A percentile compares a stretch with the other conserved stretches of the same genome.
These are phyloP conservation scores for Lentinula lateritia DNA, from an alignment of 768 basidiomycete genomes.

Conservation along the genomic window DNA sequence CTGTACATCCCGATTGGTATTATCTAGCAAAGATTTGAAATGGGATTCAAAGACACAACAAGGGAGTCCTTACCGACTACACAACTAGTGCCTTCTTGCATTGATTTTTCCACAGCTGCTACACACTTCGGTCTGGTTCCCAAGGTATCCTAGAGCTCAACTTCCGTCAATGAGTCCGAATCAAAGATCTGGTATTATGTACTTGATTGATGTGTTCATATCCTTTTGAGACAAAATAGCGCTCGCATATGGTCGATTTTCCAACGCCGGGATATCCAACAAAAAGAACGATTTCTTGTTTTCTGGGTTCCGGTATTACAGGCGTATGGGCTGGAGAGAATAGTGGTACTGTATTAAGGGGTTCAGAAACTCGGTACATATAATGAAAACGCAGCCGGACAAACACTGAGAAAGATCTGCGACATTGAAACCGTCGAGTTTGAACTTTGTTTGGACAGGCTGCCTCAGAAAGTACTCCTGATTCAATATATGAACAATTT, in stretches of 20 bases:
- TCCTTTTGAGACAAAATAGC: slow-evolving; percentile 57
- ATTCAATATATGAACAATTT: neutral
- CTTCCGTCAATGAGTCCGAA: neutral
- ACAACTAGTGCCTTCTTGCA: slow-evolving; percentile 56
- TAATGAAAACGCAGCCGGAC: neutral
- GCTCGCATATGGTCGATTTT: slow-evolving; percentile 76
- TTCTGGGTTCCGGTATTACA: slow-evolving; percentile 33
- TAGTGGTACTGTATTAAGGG: slow-evolving; percentile 37
- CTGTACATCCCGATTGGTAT: slow-evolving; percentile 80
- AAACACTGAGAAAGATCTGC: slow-evolving; percentile 10
- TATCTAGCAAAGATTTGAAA: slow-evolving; percentile 47
- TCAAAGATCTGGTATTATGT: neutral
- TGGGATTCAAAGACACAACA: slow-evolving; percentile 1
- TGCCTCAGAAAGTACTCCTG: slow-evolving; percentile 57
- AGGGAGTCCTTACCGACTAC: slow-evolving; percentile 60
- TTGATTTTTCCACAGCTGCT: slow-evolving; percentile 48
- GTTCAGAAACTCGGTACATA: neutral
- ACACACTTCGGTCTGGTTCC: slow-evolving; percentile 74
- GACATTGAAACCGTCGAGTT: slow-evolving; percentile 49
- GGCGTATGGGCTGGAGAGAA: slow-evolving; percentile 46
- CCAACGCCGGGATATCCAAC: slow-evolving; percentile 58
- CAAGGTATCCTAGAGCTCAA: slow-evolving; percentile 45
- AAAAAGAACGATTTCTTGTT: slow-evolving; percentile 43
- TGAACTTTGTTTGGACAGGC: slow-evolving; percentile 25
- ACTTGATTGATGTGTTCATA: slow-evolving; percentile 83